Conservation (phyloP, 805 yeast genomes). For the Saccharomycopsis javanensis region DNA sequence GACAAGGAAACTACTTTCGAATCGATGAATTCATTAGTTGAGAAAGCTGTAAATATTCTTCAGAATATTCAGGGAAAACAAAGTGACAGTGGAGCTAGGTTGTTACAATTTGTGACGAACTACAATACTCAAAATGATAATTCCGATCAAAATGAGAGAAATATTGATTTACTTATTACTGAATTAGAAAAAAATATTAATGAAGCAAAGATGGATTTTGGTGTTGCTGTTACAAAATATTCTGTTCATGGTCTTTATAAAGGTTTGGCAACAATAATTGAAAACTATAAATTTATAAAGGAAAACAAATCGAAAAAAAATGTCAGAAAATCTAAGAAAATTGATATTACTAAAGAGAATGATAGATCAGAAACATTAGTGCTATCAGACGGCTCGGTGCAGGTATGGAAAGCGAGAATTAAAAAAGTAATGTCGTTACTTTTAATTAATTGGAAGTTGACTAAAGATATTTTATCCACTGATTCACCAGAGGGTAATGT, state of each 20-base stretch:
- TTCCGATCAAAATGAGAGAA: slow-evolving; percentile 8
- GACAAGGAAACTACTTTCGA: slow-evolving; percentile 2
- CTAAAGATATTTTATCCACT: slow-evolving; percentile 40
- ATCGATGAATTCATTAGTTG: slow-evolving; percentile 18
- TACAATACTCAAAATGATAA: slow-evolving; percentile 23
- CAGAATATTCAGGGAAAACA: slow-evolving; percentile 35
- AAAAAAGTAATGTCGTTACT: slow-evolving; percentile 20
- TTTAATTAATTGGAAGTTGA: slow-evolving; percentile 27
- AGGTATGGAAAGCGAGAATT: slow-evolving; percentile 3
- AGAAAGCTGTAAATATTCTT: slow-evolving; percentile 28
- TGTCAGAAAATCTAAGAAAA: neutral
- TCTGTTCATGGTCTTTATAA: slow-evolving; percentile 66
- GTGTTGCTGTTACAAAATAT: slow-evolving; percentile 34
- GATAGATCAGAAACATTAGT: neutral
- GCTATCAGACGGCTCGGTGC: neutral
- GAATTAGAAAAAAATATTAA: slow-evolving; percentile 29
- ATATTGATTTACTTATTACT: slow-evolving; percentile 23
- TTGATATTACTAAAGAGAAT: neutral
- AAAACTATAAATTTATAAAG: slow-evolving; percentile 21
- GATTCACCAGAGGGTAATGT: slow-evolving; percentile 65
- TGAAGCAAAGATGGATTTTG: slow-evolving; percentile 29
- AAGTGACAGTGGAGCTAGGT: slow-evolving; percentile 73
- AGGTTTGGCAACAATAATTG: slow-evolving; percentile 41
- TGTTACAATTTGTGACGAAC: slow-evolving; percentile 43
- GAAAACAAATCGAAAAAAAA: slow-evolving; percentile 4